Evolutionary conservation across 1,284 basidiomycete genomes (phyloP), one percentile per base, ranked within the genome.

Genomic region (Ganoderma lingzhi): DNA sequence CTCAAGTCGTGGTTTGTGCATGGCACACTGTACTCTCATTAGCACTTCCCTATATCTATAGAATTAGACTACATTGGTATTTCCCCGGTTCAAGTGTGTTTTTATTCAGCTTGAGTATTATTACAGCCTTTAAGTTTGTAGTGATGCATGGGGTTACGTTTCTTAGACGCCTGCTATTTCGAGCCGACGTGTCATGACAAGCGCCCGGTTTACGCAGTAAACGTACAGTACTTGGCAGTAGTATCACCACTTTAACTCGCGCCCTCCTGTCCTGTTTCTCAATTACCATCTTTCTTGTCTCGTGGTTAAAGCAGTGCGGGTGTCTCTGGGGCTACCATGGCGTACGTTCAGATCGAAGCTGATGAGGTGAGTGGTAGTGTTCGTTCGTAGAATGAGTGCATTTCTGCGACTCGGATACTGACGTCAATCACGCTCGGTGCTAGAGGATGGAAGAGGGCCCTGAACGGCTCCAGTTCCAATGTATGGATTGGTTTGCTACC

Each of bases 391-490:
- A 39, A 35, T 60, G n/a, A 60, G n/a, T 53, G 23, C 23, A 53
- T 30, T 23, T 66, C 71, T 63, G 70, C 69, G 48, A 23, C 23
- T 23, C 23, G 23, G 23, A 63, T 61, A 71, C 74, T 74, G 70
- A 75, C 69, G 72, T 69, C 60, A 72, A 23, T 68, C 63, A 42
- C 63, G 32, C 60, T 35, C 42, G 44, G 62, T 67, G 68, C 30
- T 69, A 80, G 79, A 74, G 79, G 35, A 77, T 80, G 76, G 78
- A 79, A 69, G 79, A 80, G 70, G 79, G 79, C 19, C 79, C 79
- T 4, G 76, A 80, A 42, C 72, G 77, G 32, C 75, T 80, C 28
- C 79, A 77, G 64, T 80, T 80, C 67, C 78, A 79, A 73, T 80
- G 79, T 80, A 73, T 58, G 77, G 61, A n/a, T 39, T 10, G 19